phyloP scores from a whole-genome alignment of 2,329 filamentous ascomycete genomes.

The Tothia fuscella region DNA sequence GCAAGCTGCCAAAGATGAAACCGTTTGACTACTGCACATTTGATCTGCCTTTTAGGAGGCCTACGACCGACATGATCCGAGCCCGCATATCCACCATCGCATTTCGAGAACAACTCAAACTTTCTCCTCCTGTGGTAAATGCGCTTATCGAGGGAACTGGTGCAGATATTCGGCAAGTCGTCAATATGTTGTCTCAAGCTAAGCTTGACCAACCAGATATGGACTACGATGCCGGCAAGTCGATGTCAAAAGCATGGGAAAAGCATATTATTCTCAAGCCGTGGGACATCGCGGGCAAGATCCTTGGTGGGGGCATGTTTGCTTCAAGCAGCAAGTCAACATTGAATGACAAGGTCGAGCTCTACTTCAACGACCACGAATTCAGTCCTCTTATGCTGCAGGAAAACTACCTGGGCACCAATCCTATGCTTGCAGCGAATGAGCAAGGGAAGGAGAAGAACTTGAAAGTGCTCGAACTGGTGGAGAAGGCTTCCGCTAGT shows the following conservation, averaged over 20 bases:
- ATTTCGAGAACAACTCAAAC: conserved; percentile 77
- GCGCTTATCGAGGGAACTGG: conserved; percentile 90
- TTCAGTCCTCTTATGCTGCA: conserved; percentile 97
- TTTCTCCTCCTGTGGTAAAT: conserved; percentile 74
- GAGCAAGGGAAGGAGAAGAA: conserved; percentile 57
- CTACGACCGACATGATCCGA: conserved; percentile 81
- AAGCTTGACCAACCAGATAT: conserved; percentile 72
- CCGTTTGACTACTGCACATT: conserved; percentile 81
- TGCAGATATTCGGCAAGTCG: conserved; percentile 92
- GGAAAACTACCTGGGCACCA: conserved; percentile 87
- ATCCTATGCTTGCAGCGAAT: conserved; percentile 52
- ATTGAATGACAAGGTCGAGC: conserved; percentile 92
- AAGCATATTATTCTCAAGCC: conserved; percentile 95
- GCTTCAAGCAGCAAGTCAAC: conserved; percentile 70
- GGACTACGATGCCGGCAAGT: conserved; percentile 74
- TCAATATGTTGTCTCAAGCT: conserved; percentile 95
- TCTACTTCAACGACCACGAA: conserved; percentile 99
- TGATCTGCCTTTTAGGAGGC: conserved; percentile 78
- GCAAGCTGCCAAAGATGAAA: conserved; percentile 90
- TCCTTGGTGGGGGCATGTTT: conserved; percentile 80
- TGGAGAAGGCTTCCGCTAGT: conserved; percentile 80
- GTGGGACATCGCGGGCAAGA: conserved; percentile 94
- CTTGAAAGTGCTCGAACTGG: conserved; percentile 74
- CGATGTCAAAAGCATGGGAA: conserved; percentile 97
- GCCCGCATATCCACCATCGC: conserved; percentile 92